A percentile compares a stretch with the other conserved stretches of the same genome.
phyloP scores from a whole-genome alignment of 1,284 basidiomycete species.

The Irpex lacteus region DNA sequence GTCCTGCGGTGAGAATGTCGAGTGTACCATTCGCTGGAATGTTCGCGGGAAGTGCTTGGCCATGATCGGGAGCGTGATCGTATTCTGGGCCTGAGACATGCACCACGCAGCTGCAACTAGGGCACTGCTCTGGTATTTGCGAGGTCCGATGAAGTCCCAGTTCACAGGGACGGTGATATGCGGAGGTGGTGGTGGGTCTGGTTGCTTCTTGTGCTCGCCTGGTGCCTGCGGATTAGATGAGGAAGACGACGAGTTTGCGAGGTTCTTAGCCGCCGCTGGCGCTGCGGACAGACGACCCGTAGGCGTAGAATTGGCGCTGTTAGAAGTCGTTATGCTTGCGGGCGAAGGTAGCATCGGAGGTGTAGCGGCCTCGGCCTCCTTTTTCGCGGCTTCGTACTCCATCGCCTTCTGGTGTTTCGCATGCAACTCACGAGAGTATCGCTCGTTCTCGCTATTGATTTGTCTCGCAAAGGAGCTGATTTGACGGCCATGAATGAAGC shows the following conservation, averaged over 20 bases:
- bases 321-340: slow-evolving; percentile 57
- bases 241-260: slow-evolving; percentile 4
- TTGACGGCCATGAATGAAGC: slow-evolving; percentile 63
- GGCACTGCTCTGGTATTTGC: slow-evolving; percentile 47
- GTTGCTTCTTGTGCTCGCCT: background rate
- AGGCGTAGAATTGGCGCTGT: slow-evolving; percentile 74
- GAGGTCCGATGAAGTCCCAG: slow-evolving; percentile 31
- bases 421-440: slow-evolving; percentile 12
- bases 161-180: slow-evolving; percentile 25
- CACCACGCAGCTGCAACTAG: slow-evolving; percentile 42
- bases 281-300: slow-evolving; percentile 34
- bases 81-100: slow-evolving; percentile 48
- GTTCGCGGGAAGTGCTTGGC: slow-evolving; percentile 69
- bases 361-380: slow-evolving; percentile 32
- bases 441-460: slow-evolving; percentile 40
- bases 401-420: slow-evolving; percentile 1
- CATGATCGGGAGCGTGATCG: slow-evolving; percentile 61
- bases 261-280: slow-evolving; percentile 12
- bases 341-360: slow-evolving; percentile 76
- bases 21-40: slow-evolving; percentile 65
- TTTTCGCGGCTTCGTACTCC: slow-evolving; percentile 3
- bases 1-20: slow-evolving; percentile 57
- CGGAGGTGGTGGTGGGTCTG: slow-evolving; percentile 11
- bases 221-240: slow-evolving; percentile 2
- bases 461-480: slow-evolving; percentile 44